Percentiles rank a stretch among this genome's conserved stretches.
Conservation (phyloP, 129 eudicot genomes). For the Daucus carota region DH1_v3.0 NC_030387.2:8272001-8272500, state of each 20-base stretch:
- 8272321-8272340: neutral
- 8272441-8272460: neutral
- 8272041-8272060: too few species aligned
- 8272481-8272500: neutral
- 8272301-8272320: too few species aligned
- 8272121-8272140: neutral
- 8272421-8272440: neutral
- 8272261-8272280: too few species aligned
- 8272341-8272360: neutral
- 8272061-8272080: too few species aligned
- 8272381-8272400: too few species aligned
- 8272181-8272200: neutral
- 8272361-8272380: too few species aligned
- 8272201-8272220: neutral
- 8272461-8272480: neutral
- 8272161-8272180: neutral
- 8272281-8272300: too few species aligned
- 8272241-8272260: neutral
- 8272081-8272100: too few species aligned
- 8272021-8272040: too few species aligned
- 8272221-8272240: neutral
- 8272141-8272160: neutral
- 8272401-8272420: neutral
- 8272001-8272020: too few species aligned
- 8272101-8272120: neutral